A percentile compares a stretch with the other conserved stretches of the same genome.
Conservation (phyloP, 768 basidiomycete genomes). For the Tricholoma matsutake region DNA sequence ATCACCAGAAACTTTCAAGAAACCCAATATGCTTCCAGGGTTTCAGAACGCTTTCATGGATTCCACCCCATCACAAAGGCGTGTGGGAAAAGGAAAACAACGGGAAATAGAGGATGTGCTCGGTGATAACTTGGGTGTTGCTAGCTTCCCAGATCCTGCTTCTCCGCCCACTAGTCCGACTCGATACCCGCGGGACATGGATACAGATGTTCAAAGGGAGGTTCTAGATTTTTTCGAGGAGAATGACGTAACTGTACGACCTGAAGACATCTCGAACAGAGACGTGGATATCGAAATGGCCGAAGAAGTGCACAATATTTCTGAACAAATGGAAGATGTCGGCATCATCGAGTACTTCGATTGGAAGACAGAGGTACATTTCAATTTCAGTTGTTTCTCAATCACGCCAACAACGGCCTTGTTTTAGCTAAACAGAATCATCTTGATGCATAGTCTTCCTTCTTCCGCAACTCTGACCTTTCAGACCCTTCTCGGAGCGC, state of each 20-base stretch:
- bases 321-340: slow-evolving; percentile 23
- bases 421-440: slow-evolving; percentile 52
- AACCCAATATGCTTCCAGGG: slow-evolving; percentile 39
- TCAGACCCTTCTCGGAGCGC: slow-evolving; percentile 46
- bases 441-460: slow-evolving; percentile 54
- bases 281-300: neutral
- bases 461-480: slow-evolving; percentile 42
- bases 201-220: slow-evolving; percentile 29
- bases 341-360: slow-evolving; percentile 38
- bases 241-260: neutral
- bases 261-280: neutral
- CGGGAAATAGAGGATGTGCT: neutral
- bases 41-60: slow-evolving; percentile 54
- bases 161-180: slow-evolving; percentile 20
- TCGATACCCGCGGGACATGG: slow-evolving; percentile 23
- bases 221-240: neutral
- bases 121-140: slow-evolving; percentile 3
- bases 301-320: neutral
- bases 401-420: slow-evolving; percentile 2
- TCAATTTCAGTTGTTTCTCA: neutral
- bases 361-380: slow-evolving; percentile 54
- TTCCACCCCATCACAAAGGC: slow-evolving; percentile 30
- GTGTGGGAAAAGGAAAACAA: slow-evolving; percentile 21
- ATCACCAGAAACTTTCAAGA: slow-evolving; percentile 33
- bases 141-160: slow-evolving; percentile 16